Percentiles rank a stretch among this genome's conserved stretches.
Conservation (phyloP, 768 basidiomycete species). For the Tylopilus felleus region DNA sequence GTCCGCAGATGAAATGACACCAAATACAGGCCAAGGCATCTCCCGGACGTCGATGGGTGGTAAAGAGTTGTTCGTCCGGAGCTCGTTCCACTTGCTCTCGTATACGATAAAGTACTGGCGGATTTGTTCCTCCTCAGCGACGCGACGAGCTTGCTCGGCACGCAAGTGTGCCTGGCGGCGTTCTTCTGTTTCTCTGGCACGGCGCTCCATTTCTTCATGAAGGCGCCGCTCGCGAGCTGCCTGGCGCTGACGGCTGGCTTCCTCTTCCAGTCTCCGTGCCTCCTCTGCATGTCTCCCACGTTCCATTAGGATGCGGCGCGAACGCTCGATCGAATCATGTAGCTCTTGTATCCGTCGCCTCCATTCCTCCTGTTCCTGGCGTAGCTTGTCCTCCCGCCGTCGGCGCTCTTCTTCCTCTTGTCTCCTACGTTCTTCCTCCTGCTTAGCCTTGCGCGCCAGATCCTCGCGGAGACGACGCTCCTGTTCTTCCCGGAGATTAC, state of each 20-base stretch:
- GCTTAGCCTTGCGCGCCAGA: constrained; percentile 10
- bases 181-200: constrained; percentile 18
- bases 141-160: constrained; percentile 18
- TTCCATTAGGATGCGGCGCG: not conserved
- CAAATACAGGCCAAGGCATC: constrained; percentile 46
- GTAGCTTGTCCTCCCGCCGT: constrained; percentile 9
- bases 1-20: constrained; percentile 12
- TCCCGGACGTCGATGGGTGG: constrained; percentile 28
- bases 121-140: constrained; percentile 6
- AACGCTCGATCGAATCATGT: constrained; percentile 10
- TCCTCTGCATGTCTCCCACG: constrained; percentile 11
- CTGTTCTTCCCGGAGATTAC: constrained; percentile 21
- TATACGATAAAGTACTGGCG: constrained; percentile 23
- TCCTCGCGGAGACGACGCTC: constrained; percentile 11
- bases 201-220: constrained; percentile 17
- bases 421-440: constrained; percentile 10
- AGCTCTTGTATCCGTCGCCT: not conserved
- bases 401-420: constrained; percentile 13
- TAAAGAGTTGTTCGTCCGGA: constrained; percentile 22
- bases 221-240: constrained; percentile 3
- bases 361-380: constrained; percentile 4
- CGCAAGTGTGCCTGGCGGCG: constrained; percentile 17
- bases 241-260: constrained; percentile 9
- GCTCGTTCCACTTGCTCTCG: constrained; percentile 37
- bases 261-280: constrained; percentile 12